Evolutionary conservation across 2,329 filamentous ascomycete species (phyloP).

Genomic region (Aureobasidium zeae): DNA sequence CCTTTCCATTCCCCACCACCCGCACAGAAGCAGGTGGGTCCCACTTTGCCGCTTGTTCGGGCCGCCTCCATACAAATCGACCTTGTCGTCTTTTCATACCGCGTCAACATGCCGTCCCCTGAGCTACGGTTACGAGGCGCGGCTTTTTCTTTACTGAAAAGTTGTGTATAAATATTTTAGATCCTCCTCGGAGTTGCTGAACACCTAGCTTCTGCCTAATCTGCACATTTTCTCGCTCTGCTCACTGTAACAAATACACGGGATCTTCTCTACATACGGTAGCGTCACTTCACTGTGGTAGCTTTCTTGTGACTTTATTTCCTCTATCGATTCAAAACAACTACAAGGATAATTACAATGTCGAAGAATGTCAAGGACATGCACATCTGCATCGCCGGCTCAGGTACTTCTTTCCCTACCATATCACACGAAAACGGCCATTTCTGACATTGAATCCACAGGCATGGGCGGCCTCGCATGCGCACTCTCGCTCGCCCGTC

Average conservation of each 20-base stretch:
- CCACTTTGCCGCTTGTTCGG: slow-evolving; percentile 6
- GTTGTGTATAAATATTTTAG: too few relatives aligned
- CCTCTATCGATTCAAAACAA: too few relatives aligned
- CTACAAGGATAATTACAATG: not conserved
- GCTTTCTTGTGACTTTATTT: not conserved
- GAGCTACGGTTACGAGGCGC: slow-evolving; percentile 2
- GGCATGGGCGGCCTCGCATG: slow-evolving; percentile 71
- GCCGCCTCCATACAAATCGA: not conserved
- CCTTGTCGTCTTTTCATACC: slow-evolving; percentile 11
- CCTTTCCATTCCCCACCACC: slow-evolving; percentile 8
- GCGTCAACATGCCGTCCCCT: slow-evolving; percentile 8
- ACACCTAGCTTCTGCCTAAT: too few relatives aligned
- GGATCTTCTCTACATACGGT: too few relatives aligned
- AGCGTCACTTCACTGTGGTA: too few relatives aligned
- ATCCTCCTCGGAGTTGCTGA: too few relatives aligned
- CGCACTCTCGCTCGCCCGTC: slow-evolving; percentile 64
- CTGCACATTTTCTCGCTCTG: not conserved
- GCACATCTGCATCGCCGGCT: slow-evolving; percentile 29
- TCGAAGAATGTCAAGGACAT: slow-evolving; percentile 26
- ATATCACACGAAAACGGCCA: not conserved
- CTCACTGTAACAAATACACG: too few relatives aligned
- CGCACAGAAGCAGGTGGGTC: not conserved
- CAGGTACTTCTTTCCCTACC: slow-evolving; percentile 20
- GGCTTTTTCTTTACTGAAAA: too few relatives aligned
- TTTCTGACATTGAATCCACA: slow-evolving; percentile 25